Conservation (phyloP, 2,329 filamentous ascomycete species). For the Colletotrichum eremochloae region DNA sequence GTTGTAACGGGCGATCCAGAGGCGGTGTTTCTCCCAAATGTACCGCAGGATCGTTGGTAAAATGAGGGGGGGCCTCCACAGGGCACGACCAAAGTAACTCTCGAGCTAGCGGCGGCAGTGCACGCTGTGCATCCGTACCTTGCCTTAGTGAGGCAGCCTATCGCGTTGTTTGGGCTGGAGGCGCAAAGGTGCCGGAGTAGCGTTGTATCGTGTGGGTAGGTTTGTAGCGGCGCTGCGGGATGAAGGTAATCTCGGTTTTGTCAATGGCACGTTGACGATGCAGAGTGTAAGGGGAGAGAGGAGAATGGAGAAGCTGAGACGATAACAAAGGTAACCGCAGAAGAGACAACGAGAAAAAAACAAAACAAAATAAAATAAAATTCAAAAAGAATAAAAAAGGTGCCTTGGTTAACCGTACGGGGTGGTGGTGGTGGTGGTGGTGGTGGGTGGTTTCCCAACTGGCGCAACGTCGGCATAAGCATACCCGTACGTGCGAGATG, state of each 20-base stretch:
- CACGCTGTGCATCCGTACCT: constrained; percentile 35
- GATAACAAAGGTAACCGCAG: too few relatives aligned
- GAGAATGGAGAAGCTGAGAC: not conserved
- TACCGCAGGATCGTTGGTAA: not conserved
- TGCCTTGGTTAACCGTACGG: not conserved
- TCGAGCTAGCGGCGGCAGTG: constrained; percentile 34
- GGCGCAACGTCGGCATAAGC: not conserved
- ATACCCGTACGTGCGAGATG: not conserved
- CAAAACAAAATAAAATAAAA: not conserved
- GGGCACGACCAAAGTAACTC: constrained; percentile 4
- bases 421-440: not conserved
- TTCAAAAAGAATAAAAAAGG: not conserved
- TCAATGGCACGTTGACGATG: not conserved
- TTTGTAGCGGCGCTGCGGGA: not conserved
- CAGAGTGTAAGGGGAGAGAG: not conserved
- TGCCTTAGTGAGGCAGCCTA: constrained; percentile 36
- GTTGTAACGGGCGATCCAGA: not conserved
- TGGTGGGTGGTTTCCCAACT: not conserved
- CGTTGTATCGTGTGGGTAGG: constrained; percentile 8
- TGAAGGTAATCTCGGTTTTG: not conserved
- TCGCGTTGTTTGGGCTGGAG: not conserved
- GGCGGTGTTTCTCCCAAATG: not conserved
- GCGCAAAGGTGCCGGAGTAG: constrained; percentile 5
- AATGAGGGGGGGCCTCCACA: not conserved
- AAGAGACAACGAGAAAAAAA: not conserved